Base-by-base conservation (phyloP, 805 yeast species). In the Blastobotrys parvus region DNA sequence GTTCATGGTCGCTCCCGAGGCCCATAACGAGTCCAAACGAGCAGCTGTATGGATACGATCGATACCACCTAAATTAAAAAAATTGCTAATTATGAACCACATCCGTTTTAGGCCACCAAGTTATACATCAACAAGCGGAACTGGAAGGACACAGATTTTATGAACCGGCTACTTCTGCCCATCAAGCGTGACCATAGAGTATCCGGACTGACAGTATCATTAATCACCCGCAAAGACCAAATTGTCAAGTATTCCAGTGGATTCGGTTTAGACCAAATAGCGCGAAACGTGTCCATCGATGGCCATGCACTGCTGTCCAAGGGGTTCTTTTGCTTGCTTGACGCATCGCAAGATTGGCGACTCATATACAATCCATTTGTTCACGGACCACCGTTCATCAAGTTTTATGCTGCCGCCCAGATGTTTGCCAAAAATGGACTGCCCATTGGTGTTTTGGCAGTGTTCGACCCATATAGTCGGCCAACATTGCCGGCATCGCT, bases 271-370 rank as follows among this genome's bases (percentile, higher is more conserved):
- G 65, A 60, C n/a, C 75, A 69, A 44, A 69, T 77, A 39, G 77
- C 78, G 10, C 65, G 86, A 41, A 61, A 59, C 17, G 62, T 77
- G 2, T 77, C 87, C 5, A 59, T 83, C 37, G 92, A 83, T 56
- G 77, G 77, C 6, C 90, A 83, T 61, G 68, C 87, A 0, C 68
- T 83, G 1, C 60, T 83, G 29, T 79, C 88, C 0, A 58, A 65
- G 4, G 77, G 69, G 2, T 68, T 70, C 47, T 73, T 83, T 42
- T 63, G 77, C 3, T 50, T 83, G 5, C 56, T 69, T 3, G 84
- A 82, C 57, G 78, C 88, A 2, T 58, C 76, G 3, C 62, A 63
- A 29, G 94, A 83, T 55, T 83, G 94, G 92, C 67, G 94, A 56
- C 72, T 80, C 3, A 53, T 61, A 15, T 62, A 65, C 33, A 80